These are phyloP conservation scores for Colletotrichum scovillei DNA, from an alignment of 2,329 filamentous ascomycete genomes.

Conservation along the genomic window DNA sequence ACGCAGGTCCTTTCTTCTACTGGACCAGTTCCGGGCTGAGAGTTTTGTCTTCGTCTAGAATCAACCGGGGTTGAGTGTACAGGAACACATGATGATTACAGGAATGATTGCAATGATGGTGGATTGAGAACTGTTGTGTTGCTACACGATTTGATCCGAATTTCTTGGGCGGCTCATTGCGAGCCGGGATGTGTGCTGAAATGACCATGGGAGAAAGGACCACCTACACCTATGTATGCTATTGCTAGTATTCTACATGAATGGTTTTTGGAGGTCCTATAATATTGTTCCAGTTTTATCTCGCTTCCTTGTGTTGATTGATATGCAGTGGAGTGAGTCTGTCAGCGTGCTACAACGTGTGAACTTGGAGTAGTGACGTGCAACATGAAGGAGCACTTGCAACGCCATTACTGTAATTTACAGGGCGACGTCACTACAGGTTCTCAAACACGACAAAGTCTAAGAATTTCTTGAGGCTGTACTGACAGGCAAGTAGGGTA, in stretches of 20 bases:
- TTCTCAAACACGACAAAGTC: too few species aligned
- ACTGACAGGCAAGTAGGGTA: too few species aligned
- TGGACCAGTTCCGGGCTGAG: slow-evolving; percentile 21
- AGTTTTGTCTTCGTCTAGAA: slow-evolving; percentile 21
- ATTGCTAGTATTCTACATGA: slow-evolving; percentile 29
- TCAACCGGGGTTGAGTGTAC: neutral
- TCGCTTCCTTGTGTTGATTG: too few species aligned
- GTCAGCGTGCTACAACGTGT: neutral
- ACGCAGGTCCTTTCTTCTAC: slow-evolving; percentile 13
- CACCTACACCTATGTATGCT: slow-evolving; percentile 32
- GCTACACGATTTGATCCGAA: slow-evolving; percentile 18
- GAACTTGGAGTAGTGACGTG: neutral
- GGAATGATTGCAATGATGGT: neutral
- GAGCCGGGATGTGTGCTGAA: slow-evolving; percentile 16
- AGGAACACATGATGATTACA: neutral
- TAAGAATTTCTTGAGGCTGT: too few species aligned
- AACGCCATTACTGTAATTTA: neutral
- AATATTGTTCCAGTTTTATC: neutral
- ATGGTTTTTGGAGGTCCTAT: slow-evolving; percentile 32
- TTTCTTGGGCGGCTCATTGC: slow-evolving; percentile 31
- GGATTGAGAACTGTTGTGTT: slow-evolving; percentile 3
- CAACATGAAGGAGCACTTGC: neutral
- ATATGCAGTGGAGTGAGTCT: neutral
- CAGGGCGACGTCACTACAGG: too few species aligned
- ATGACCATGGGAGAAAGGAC: slow-evolving; percentile 31